Evolutionary conservation across 2,329 filamentous ascomycete species (phyloP), one percentile per base, ranked within the genome.

Genomic region (Fusarium austroafricanum): DNA sequence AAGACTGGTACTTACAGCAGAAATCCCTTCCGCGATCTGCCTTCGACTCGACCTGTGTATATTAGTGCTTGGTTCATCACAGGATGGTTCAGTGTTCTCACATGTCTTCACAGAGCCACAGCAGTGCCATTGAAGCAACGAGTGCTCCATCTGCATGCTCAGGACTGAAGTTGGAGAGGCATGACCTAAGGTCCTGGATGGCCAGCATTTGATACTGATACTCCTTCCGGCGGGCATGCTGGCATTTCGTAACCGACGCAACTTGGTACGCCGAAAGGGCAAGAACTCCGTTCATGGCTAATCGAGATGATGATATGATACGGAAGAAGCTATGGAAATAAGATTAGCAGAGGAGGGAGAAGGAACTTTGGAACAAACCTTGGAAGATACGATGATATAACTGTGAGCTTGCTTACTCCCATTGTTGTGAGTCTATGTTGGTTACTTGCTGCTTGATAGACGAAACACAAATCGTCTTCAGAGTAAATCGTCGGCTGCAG

Each of bases 71-170:
- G 14, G 21, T 23, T 6, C 14, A 23, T 20, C 10, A 6, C 15
- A 10, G 18, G 10, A 35, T 12, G 3, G 15, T 2, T 7, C 12
- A 8, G 33, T 17, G 3, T 2, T 56, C 51, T 10, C 29, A 67
- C 63, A 62, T 67, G 7, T 66, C 63, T 61, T 66, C 63, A 17
- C 45, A 67, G 6, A 66, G 42, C 63, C 63, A 66, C 15, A 66
- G 5, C 1, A 66, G 18, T 21, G 56, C 57, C 56, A 66, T 52
- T 0, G 63, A 66, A 26, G 62, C 63, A 17, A 66, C 62, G 4
- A 66, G 63, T 3, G 57, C 62, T 11, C 56, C 62, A 1, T 66
- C 63, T 20, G 63, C 63, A 11, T 67, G 44, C 11, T 57, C 62
- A 4, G 39, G 37, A 2, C 51, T 51, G 11, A 66, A 66, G 15